phyloP scores from a whole-genome alignment of 129 eudicot genomes.

The Escallonia herrerae region DNA sequence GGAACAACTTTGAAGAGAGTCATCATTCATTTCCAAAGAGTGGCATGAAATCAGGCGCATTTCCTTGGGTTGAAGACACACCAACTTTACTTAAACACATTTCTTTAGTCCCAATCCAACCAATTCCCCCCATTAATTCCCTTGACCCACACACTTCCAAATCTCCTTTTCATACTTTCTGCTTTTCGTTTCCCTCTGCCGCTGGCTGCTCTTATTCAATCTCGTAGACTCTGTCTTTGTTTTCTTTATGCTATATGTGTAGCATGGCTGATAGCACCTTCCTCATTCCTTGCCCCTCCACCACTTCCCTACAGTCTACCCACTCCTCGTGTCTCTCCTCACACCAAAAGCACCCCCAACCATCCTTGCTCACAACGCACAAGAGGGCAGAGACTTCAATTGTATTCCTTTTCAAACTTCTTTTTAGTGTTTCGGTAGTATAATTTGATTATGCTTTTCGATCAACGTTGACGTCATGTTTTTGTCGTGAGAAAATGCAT shows the following conservation, averaged over 20 bases:
- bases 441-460: too few species aligned
- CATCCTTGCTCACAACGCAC: constrained; percentile 11
- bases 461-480: too few species aligned
- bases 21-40: constrained; percentile 8
- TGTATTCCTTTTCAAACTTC: too few species aligned
- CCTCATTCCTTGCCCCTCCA: constrained; percentile 5
- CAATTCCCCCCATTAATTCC: constrained; percentile 11
- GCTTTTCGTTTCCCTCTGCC: neutral
- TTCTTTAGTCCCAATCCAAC: constrained; percentile 25
- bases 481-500: too few species aligned
- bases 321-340: constrained; percentile 11
- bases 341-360: constrained; percentile 11
- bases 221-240: neutral
- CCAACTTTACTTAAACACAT: constrained; percentile 22
- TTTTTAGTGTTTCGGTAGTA: too few species aligned
- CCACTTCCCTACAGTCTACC: constrained; percentile 8
- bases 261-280: constrained; percentile 1
- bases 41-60: constrained; percentile 26
- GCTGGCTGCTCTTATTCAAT: neutral
- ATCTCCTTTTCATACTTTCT: constrained; percentile 7
- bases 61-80: constrained; percentile 25
- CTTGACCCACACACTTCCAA: constrained; percentile 17
- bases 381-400: neutral
- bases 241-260: neutral
- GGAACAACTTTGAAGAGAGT: neutral